Conservation (phyloP, 2,329 filamentous ascomycete genomes). For the Epichloe coenophiala region DNA sequence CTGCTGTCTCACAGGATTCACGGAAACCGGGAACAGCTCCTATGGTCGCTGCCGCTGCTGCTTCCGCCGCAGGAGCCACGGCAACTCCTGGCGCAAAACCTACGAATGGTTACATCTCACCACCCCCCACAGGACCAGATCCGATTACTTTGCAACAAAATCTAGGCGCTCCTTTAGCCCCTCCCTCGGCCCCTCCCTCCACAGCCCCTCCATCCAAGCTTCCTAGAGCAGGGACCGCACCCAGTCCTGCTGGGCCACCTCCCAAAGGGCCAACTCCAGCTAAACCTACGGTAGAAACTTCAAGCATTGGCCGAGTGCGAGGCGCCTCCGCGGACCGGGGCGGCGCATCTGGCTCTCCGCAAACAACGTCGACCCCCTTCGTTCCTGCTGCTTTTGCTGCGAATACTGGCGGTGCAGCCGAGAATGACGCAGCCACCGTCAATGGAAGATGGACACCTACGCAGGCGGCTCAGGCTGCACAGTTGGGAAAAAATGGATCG, state of each 20-base stretch:
- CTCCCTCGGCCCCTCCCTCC: slow-evolving; percentile 5
- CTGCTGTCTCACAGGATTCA: not conserved
- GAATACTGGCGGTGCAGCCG: slow-evolving; percentile 11
- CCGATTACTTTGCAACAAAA: slow-evolving; percentile 18
- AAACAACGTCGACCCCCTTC: slow-evolving; percentile 5
- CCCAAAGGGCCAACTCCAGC: slow-evolving; percentile 39
- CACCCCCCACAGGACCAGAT: slow-evolving; percentile 28
- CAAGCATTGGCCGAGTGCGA: slow-evolving; percentile 28
- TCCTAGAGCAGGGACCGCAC: slow-evolving; percentile 15
- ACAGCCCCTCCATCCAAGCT: slow-evolving; percentile 23
- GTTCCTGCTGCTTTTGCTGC: slow-evolving; percentile 21
- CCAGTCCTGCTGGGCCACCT: slow-evolving; percentile 35
- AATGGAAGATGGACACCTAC: slow-evolving; percentile 55
- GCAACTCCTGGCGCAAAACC: slow-evolving; percentile 19
- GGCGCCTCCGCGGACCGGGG: slow-evolving; percentile 36
- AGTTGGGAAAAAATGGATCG: slow-evolving; percentile 25
- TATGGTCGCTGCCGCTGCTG: not conserved
- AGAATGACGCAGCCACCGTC: slow-evolving; percentile 36
- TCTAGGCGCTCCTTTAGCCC: slow-evolving; percentile 11
- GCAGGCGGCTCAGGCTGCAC: slow-evolving; percentile 35
- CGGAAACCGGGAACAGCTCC: slow-evolving; percentile 1
- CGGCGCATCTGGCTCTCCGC: slow-evolving; percentile 24
- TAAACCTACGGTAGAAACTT: slow-evolving; percentile 30
- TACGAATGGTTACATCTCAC: slow-evolving; percentile 28
- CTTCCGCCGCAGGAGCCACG: not conserved